Conservation (phyloP, 2,329 filamentous ascomycete genomes). For the Metarhizium rileyi region DNA sequence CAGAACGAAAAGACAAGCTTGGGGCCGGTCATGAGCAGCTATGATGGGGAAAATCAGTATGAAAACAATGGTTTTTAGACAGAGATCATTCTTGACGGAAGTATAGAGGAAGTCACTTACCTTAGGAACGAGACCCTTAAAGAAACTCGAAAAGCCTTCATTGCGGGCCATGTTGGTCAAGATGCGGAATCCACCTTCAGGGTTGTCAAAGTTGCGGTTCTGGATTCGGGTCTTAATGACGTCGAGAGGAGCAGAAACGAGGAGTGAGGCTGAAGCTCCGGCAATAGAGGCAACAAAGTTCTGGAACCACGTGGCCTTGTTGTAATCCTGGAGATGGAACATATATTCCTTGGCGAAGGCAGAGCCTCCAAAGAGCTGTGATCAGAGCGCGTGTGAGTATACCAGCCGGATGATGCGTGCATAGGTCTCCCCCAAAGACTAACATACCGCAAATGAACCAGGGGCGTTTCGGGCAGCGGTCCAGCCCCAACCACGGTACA, state of each 20-base stretch:
- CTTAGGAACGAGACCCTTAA: constrained; percentile 96
- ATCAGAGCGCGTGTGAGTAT: background rate
- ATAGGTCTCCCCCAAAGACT: background rate
- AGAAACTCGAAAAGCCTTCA: constrained; percentile 80
- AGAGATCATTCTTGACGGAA: background rate
- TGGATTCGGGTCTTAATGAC: constrained; percentile 98
- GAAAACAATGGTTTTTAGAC: background rate
- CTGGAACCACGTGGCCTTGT: constrained; percentile 85
- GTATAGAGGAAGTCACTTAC: constrained; percentile 22
- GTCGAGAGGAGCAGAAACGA: constrained; percentile 92
- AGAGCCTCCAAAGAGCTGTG: constrained; percentile 89
- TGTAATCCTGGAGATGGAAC: constrained; percentile 86
- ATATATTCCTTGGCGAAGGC: constrained; percentile 97
- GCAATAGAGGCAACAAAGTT: constrained; percentile 97
- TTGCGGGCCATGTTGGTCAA: constrained; percentile 86
- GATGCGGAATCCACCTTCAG: constrained; percentile 87
- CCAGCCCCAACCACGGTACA: constrained; percentile 97
- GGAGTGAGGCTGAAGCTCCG: constrained; percentile 86
- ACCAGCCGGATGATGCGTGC: background rate
- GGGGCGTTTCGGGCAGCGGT: constrained; percentile 94
- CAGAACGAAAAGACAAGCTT: constrained; percentile 99
- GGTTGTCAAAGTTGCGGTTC: constrained; percentile 98
- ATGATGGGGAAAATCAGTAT: too few relatives aligned
- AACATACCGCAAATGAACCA: constrained; percentile 83
- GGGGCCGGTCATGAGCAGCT: constrained; percentile 95